Evolutionary conservation across 108 stramenopile species (phyloP).

Genomic region (Mayamaea pseudoterrestris): DNA sequence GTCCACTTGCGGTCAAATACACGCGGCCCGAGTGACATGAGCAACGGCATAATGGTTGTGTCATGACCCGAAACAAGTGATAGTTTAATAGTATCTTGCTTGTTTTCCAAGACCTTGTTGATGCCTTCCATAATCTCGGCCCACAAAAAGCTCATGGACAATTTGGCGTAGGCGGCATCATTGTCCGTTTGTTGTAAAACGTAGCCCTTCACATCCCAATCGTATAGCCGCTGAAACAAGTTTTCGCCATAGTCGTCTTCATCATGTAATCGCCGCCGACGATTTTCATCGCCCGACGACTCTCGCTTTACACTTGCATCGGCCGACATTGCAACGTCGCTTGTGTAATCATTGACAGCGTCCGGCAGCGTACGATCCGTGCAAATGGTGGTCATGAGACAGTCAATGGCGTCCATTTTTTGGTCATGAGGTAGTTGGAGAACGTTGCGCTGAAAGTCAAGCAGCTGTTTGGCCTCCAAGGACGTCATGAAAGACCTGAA

Average conservation of each 20-base stretch:
- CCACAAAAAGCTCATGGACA: slow-evolving; percentile 60
- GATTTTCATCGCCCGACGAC: too few relatives aligned
- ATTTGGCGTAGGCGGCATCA: slow-evolving; percentile 48
- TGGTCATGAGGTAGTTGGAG: slow-evolving; percentile 13
- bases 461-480: slow-evolving; percentile 17
- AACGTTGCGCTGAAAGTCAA: slow-evolving; percentile 10
- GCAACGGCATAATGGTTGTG: slow-evolving; percentile 71
- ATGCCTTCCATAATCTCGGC: slow-evolving; percentile 51
- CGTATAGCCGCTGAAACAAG: slow-evolving; percentile 25
- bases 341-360: slow-evolving; percentile 48
- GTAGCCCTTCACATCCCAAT: slow-evolving; percentile 11
- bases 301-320: too few relatives aligned
- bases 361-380: slow-evolving; percentile 65
- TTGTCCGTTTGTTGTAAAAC: slow-evolving; percentile 4
- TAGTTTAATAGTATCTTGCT: slow-evolving; percentile 18
- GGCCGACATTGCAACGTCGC: slow-evolving; percentile 11
- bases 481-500: slow-evolving; percentile 27
- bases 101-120: slow-evolving; percentile 20
- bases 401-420: slow-evolving; percentile 42
- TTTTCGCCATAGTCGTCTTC: slow-evolving; percentile 16
- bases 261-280: too few relatives aligned
- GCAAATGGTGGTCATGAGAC: slow-evolving; percentile 81
- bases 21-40: slow-evolving; percentile 51
- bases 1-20: slow-evolving; percentile 50
- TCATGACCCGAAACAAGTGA: slow-evolving; percentile 75